phyloP scores from a whole-genome alignment of 768 basidiomycete species.

The Rhodotorula graminis region DNA sequence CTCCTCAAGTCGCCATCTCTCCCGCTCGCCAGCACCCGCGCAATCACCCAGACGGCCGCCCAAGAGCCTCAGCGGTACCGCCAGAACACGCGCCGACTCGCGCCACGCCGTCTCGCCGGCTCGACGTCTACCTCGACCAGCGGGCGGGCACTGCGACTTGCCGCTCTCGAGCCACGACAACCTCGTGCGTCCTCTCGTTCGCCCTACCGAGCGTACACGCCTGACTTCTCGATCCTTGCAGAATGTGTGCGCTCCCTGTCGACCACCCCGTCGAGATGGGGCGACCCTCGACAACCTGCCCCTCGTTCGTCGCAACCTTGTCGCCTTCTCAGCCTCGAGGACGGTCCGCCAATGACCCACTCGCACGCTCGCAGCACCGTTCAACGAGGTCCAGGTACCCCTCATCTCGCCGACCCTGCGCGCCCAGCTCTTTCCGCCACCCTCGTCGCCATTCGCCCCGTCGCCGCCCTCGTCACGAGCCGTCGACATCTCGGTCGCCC shows the following conservation, averaged over 20 bases:
- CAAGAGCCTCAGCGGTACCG: too few relatives aligned
- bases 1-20: background rate
- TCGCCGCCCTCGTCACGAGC: conserved; percentile 16
- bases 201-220: too few relatives aligned
- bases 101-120: too few relatives aligned
- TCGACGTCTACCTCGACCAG: too few relatives aligned
- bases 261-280: background rate
- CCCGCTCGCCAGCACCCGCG: background rate
- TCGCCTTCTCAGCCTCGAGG: background rate
- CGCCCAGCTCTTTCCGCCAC: conserved; percentile 30
- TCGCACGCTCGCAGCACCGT: conserved; percentile 4
- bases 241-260: background rate
- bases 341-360: background rate
- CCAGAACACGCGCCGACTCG: too few relatives aligned
- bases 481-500: conserved; percentile 21
- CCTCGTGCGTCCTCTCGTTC: too few relatives aligned
- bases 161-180: too few relatives aligned
- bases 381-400: conserved; percentile 33
- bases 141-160: too few relatives aligned
- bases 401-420: conserved; percentile 34
- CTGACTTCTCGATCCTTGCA: too few relatives aligned
- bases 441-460: conserved; percentile 14
- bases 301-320: background rate
- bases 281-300: background rate
- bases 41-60: too few relatives aligned